Evolutionary conservation across 164 flowering plant genomes (phyloP).

Genomic region (Dillenia suffruticosa): DNA sequence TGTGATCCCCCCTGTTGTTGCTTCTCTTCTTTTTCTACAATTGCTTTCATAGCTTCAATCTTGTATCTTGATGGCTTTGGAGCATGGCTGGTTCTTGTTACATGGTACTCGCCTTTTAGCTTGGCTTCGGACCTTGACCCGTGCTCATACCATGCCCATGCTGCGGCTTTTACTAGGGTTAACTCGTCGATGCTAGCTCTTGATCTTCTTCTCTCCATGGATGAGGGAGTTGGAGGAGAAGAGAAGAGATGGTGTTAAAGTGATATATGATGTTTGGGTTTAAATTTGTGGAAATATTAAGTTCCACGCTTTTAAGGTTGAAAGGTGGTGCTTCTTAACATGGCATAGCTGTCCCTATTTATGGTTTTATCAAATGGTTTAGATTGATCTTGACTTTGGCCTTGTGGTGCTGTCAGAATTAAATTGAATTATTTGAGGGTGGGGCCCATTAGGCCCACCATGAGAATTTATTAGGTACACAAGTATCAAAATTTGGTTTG

Average conservation of each 20-base stretch:
- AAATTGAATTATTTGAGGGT: no score
- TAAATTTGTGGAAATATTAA: no score
- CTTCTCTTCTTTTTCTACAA: background rate
- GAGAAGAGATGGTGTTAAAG: background rate
- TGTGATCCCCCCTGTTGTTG: background rate
- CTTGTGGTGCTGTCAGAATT: no score
- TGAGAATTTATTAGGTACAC: no score
- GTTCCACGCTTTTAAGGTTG: no score
- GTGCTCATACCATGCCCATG: slow-evolving; percentile 74
- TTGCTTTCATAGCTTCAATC: slow-evolving; percentile 32
- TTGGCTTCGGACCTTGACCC: slow-evolving; percentile 41
- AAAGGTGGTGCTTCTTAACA: no score
- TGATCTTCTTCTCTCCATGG: slow-evolving; percentile 18
- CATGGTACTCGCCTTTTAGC: slow-evolving; percentile 23
- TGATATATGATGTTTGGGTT: background rate
- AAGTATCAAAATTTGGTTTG: no score
- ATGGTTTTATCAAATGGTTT: no score
- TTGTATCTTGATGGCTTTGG: slow-evolving; percentile 46
- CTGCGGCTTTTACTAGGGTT: slow-evolving; percentile 49
- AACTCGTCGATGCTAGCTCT: slow-evolving; percentile 26
- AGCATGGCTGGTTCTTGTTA: slow-evolving; percentile 10
- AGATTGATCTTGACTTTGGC: no score
- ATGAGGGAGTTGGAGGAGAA: background rate
- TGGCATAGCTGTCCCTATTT: no score
- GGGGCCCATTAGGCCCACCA: no score